Conservation (phyloP, 805 yeast genomes). For the Peterozyma toletana region DNA sequence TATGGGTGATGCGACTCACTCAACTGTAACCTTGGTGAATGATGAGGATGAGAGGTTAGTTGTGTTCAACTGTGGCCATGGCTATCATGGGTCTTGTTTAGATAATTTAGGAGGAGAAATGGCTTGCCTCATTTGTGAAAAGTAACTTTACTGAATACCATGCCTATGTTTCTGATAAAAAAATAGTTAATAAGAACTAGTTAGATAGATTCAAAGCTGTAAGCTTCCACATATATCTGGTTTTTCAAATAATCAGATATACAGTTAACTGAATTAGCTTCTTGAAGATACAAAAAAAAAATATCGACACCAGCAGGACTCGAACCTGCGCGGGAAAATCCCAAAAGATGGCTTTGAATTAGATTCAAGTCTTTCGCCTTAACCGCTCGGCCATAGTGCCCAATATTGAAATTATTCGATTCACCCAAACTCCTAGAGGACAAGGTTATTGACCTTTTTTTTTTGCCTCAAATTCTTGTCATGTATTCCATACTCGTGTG, state of each 20-base stretch:
- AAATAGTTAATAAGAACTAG: too few relatives aligned
- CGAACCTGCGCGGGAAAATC: constrained; percentile 78
- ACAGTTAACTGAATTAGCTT: too few relatives aligned
- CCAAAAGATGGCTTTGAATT: constrained; percentile 40
- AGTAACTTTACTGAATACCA: neutral
- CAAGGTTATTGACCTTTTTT: too few relatives aligned
- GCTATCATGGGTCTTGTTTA: constrained; percentile 55
- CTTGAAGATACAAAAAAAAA: too few relatives aligned
- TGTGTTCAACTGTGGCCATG: constrained; percentile 60
- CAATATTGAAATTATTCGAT: neutral
- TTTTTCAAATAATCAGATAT: too few relatives aligned
- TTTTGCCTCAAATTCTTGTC: too few relatives aligned
- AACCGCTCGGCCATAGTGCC: constrained; percentile 72
- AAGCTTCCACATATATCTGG: too few relatives aligned
- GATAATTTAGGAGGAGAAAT: constrained; percentile 33
- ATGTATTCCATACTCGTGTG: too few relatives aligned
- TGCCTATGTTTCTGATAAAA: too few relatives aligned
- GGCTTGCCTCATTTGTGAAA: constrained; percentile 34
- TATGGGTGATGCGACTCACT: constrained; percentile 3
- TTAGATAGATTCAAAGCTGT: too few relatives aligned
- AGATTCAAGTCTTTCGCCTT: constrained; percentile 67
- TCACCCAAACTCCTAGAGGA: too few relatives aligned
- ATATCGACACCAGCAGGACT: constrained; percentile 67
- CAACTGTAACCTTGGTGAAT: constrained; percentile 6
- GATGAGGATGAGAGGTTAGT: constrained; percentile 6